Evolutionary conservation across 768 basidiomycete species (phyloP), one percentile per base, ranked within the genome.

Genomic region (Russula abietina): DNA sequence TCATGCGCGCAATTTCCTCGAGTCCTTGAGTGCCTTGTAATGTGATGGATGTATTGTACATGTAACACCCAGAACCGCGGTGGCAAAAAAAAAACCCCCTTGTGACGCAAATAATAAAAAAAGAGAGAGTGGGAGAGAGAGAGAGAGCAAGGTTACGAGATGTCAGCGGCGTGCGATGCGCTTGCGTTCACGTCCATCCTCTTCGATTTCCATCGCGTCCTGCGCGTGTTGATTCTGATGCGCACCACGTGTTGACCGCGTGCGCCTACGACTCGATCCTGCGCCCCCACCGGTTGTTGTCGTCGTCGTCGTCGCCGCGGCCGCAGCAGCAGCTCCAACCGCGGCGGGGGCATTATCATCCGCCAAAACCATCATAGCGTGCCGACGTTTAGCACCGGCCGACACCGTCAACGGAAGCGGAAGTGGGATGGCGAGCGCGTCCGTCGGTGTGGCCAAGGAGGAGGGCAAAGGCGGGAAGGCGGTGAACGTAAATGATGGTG

Each of bases 151-250:
- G 26, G n/a, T 1, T 1, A 24, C 4, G 59, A n/a, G 28, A n/a
- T 36, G 51, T 77, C 71, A 90, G 65, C 89, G 78, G 69, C 89
- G 78, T 11, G 87, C 79, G 38, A 88, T 80, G 52, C 89, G 80
- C 70, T 91, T 91, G 69, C 89, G 77, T 70, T 91, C 89, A 59
- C 88, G 79, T 17, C 80, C 80, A 16, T 88, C 88, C 57, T 91
- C 89, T 68, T 91, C 89, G 19, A 90, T 77, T 46, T 91, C 88
- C 83, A 90, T 89, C 64, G 74, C 74, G 38, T 70, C 71, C 17
- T 80, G 81, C 54, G 72, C 69, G 32, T 70, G 70, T 4, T 80
- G 81, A 53, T 83, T 81, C 28, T 73, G 69, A 45, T 60, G 57
- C 72, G 69, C 56, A 28, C 74, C 72, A 32, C 79, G 78, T 57